Percentiles rank a stretch among this genome's conserved stretches.
These are phyloP conservation scores for Ogataea paraovalis DNA, from an alignment of 805 yeast genomes.

Conservation along the genomic window DNA sequence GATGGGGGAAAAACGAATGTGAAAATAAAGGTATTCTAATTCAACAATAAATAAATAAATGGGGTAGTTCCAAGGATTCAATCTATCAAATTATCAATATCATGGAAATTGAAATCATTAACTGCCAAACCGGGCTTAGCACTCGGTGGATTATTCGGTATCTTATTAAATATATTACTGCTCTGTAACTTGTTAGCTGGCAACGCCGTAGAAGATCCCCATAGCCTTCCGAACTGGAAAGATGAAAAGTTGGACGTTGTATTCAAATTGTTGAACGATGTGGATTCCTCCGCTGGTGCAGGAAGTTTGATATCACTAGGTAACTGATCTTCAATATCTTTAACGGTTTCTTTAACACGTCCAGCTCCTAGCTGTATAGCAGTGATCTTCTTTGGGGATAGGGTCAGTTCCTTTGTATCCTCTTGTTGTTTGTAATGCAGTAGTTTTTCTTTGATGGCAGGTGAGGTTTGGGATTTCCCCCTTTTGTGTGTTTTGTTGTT, in stretches of 20 bases:
- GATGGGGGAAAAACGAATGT: not conserved
- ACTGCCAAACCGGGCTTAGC: too few species aligned
- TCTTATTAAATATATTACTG: not conserved
- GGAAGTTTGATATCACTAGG: constrained; percentile 12
- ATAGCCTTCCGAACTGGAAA: constrained; percentile 1
- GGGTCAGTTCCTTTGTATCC: constrained; percentile 9
- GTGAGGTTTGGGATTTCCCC: not conserved
- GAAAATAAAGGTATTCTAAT: not conserved
- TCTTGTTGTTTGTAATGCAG: constrained; percentile 11
- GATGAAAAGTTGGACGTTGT: not conserved
- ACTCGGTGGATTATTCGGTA: too few species aligned
- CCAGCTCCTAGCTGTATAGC: constrained; percentile 21
- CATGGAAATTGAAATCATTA: constrained; percentile 13
- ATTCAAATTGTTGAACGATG: not conserved
- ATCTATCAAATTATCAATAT: constrained; percentile 15
- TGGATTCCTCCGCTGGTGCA: constrained; percentile 5
- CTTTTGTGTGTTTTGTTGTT: not conserved
- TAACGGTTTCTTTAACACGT: constrained; percentile 25
- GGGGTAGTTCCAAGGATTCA: not conserved
- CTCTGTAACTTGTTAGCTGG: not conserved
- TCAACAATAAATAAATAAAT: not conserved
- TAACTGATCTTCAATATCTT: constrained; percentile 21
- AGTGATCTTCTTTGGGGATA: constrained; percentile 17
- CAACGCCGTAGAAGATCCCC: constrained; percentile 1
- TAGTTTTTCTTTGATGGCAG: constrained; percentile 3